Evolutionary conservation across 371 early-diverging fungal genomes (phyloP).

Genomic region (Blakeslea trispora): DNA sequence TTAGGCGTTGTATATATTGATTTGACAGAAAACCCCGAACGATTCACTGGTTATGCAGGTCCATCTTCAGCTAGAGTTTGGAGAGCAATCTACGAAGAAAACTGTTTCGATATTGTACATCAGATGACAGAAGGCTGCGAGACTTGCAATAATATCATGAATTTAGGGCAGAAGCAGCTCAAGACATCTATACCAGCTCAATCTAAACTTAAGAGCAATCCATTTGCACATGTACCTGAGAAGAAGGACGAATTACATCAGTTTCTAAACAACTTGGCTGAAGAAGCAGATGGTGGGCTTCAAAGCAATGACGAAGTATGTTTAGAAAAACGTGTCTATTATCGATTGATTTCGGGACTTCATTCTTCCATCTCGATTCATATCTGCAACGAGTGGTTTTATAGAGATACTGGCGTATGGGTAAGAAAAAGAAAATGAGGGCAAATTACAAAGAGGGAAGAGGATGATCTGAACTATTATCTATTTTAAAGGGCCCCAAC

Average conservation of each 20-base stretch:
- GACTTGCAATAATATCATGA: conserved; percentile 44
- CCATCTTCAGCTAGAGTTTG: conserved; percentile 87
- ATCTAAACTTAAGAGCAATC: conserved; percentile 16
- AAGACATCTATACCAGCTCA: neutral
- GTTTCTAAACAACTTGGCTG: conserved; percentile 53
- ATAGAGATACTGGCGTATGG: conserved; percentile 87
- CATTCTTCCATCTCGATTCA: conserved; percentile 98
- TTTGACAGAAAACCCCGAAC: conserved; percentile 89
- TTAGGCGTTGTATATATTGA: conserved; percentile 87
- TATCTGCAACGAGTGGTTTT: conserved; percentile 90
- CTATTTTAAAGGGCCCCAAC: conserved; percentile 63
- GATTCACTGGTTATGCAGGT: conserved; percentile 96
- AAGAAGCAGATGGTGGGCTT: conserved; percentile 39
- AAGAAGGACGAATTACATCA: conserved; percentile 36
- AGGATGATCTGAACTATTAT: conserved; percentile 1
- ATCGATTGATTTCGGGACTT: conserved; percentile 90
- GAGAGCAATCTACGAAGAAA: conserved; percentile 94
- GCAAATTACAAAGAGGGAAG: too few relatives aligned
- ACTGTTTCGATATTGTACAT: conserved; percentile 85
- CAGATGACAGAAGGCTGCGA: conserved; percentile 60
- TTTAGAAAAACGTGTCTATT: conserved; percentile 91
- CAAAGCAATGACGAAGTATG: conserved; percentile 61
- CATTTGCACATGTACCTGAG: conserved; percentile 39
- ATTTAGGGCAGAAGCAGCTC: conserved; percentile 9
- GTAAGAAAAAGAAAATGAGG: conserved; percentile 45